These are phyloP conservation scores for Pyrus communis DNA, from an alignment of 306 rosid genomes.

Conservation along the genomic window DNA sequence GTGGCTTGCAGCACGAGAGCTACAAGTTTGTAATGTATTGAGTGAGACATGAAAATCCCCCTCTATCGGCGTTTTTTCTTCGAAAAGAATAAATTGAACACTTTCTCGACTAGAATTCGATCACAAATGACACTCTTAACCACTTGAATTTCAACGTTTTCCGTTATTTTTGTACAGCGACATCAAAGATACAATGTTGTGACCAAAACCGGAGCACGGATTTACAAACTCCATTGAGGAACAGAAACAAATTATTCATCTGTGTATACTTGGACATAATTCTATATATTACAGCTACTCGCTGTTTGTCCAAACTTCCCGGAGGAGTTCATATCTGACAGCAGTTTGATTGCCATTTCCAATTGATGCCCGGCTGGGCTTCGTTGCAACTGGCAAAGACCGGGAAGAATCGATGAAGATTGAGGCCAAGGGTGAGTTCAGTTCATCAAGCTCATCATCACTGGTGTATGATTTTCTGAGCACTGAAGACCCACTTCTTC, in stretches of 20 bases:
- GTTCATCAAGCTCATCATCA: slow-evolving; percentile 90
- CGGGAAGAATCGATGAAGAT: slow-evolving; percentile 34
- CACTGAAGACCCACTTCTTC: slow-evolving; percentile 75
- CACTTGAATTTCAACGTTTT: background rate
- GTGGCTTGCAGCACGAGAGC: background rate
- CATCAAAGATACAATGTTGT: background rate
- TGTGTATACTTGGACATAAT: background rate
- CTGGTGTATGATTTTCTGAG: slow-evolving; percentile 81
- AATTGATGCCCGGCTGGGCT: slow-evolving; percentile 33
- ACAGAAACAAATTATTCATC: background rate
- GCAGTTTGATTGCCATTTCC: slow-evolving; percentile 36
- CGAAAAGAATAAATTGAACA: too few relatives aligned
- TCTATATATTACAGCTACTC: slow-evolving; percentile 21
- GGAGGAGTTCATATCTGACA: slow-evolving; percentile 76
- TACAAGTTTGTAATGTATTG: slow-evolving; percentile 27
- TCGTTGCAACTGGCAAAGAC: slow-evolving; percentile 34
- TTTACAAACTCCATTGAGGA: slow-evolving; percentile 11
- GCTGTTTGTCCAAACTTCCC: slow-evolving; percentile 75
- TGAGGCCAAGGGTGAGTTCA: slow-evolving; percentile 67
- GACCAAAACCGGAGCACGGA: slow-evolving; percentile 6
- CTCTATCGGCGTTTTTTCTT: too few relatives aligned
- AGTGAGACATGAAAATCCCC: slow-evolving; percentile 1
- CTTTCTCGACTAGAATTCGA: background rate
- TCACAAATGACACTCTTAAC: background rate
- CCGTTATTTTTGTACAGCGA: slow-evolving; percentile 1